Evolutionary conservation across 164 flowering plant genomes (phyloP).

Genomic region (Warburgia ugandensis): DNA sequence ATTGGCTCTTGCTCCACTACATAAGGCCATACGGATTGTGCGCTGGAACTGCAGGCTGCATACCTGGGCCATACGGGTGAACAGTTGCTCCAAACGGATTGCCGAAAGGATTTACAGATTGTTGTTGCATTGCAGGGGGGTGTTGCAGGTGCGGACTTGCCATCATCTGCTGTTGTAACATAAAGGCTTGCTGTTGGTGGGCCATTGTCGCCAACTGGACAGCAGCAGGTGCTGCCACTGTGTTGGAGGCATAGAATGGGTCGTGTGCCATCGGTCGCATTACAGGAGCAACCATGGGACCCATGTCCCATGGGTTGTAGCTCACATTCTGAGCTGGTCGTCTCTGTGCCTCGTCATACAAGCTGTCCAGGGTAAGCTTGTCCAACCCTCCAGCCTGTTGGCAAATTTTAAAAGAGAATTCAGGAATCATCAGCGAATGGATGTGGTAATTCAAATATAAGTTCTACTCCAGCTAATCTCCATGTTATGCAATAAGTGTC

Average conservation of each 20-base stretch:
- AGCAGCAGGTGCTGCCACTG: constrained; percentile 18
- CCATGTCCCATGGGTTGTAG: constrained; percentile 61
- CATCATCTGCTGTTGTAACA: constrained; percentile 26
- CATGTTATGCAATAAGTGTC: background rate
- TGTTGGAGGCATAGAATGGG: constrained; percentile 20
- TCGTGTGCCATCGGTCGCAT: constrained; percentile 27
- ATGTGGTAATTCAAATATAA: background rate
- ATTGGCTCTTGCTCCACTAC: too few species aligned
- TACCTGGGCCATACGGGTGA: constrained; percentile 35
- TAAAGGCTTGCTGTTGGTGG: constrained; percentile 23
- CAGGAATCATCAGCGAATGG: background rate
- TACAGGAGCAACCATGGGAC: constrained; percentile 31
- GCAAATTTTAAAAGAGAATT: background rate
- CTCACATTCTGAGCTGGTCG: constrained; percentile 18
- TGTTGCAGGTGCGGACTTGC: constrained; percentile 18
- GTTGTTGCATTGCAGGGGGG: constrained; percentile 31
- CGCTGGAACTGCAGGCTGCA: constrained; percentile 46
- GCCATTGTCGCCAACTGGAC: constrained; percentile 23
- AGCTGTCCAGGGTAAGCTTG: constrained; percentile 33
- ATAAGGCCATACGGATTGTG: constrained; percentile 23
- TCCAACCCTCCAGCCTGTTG: constrained; percentile 38
- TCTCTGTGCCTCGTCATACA: constrained; percentile 32
- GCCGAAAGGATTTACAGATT: constrained; percentile 19
- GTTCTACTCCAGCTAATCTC: background rate
- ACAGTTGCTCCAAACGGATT: constrained; percentile 18